Evolutionary conservation across 345 rosid genomes (phyloP).

Genomic region (Aegle marmelos): DNA sequence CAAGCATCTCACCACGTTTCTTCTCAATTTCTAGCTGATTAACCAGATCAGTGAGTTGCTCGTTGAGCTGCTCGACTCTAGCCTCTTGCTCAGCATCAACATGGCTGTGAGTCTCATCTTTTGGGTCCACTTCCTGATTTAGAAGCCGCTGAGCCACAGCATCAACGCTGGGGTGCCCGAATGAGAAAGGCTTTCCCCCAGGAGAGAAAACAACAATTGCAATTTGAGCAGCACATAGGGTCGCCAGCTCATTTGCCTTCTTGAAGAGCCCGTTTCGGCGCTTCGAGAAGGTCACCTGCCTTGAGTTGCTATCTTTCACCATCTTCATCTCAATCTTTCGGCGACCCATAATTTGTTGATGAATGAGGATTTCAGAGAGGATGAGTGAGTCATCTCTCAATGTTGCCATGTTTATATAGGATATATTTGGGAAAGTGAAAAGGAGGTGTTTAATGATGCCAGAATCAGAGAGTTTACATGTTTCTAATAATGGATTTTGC

Average conservation of each 20-base stretch:
- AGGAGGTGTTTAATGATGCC: background rate
- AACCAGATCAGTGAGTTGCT: slow-evolving; percentile 19
- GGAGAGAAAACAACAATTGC: slow-evolving; percentile 69
- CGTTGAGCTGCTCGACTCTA: slow-evolving; percentile 10
- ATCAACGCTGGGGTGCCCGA: slow-evolving; percentile 60
- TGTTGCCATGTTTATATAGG: background rate
- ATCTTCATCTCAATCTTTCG: slow-evolving; percentile 61
- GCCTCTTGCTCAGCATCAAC: background rate
- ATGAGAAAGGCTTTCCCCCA: slow-evolving; percentile 66
- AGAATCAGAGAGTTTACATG: background rate
- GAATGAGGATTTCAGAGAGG: background rate
- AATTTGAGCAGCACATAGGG: slow-evolving; percentile 52
- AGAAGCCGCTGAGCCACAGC: slow-evolving; percentile 36
- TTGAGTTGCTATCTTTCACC: slow-evolving; percentile 50
- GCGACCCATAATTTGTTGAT: slow-evolving; percentile 41
- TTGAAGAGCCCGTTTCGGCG: slow-evolving; percentile 64
- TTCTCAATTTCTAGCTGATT: slow-evolving; percentile 32
- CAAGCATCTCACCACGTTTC: slow-evolving; percentile 28
- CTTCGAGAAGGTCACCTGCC: slow-evolving; percentile 72
- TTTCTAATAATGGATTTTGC: slow-evolving; percentile 10
- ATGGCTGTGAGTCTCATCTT: background rate
- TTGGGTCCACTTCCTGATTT: slow-evolving; percentile 12
- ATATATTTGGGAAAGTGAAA: background rate
- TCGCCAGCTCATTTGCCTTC: slow-evolving; percentile 60
- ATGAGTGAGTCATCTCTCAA: background rate